Base-by-base conservation (phyloP, 202 grass and related monocot genomes). In the Cymbopogon flexuosus region DNA sequence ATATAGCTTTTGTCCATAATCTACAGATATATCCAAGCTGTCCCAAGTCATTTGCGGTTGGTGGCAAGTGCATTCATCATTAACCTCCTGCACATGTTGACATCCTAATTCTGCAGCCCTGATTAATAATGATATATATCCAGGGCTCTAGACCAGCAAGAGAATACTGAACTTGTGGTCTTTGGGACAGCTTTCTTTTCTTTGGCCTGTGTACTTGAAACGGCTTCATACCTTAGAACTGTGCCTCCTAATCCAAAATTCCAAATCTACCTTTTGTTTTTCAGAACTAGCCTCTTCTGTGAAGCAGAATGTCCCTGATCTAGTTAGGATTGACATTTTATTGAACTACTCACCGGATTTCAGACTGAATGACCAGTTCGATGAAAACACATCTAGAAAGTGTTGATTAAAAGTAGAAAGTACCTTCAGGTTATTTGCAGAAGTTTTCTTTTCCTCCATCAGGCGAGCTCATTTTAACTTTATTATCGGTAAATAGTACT, bases 1-100 rank as follows among this genome's bases (percentile, higher is more conserved):
- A 58, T 70, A 58, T 70, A 62, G 59, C 41, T 49, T 87, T 75
- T 90, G 80, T 90, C 80, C 71, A 87, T 90, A 85, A 22, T 76
- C n/a, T 37, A 76, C 35, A 65, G 77, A 16, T 72, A 71, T 33
- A 10, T 81, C n/a, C 65, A 71, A 65, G n/a, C 64, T 74, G 35
- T 40, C 58, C 70, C 3, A 10, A 68, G n/a, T 42, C 21, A 56
- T 76, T 70, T 19, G 58, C 29, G 39, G 19, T 62, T 61, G 51
- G 49, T 62, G 0, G 11, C 19, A 83, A 9, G 16, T 30, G 41
- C 54, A 65, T 23, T 24, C 22, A 66, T 62, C 22, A 19, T 68
- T 68, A 68, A 39, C 56, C 39, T 49, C 6, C 18, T 79, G 2
- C 2, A 40, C 27, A 70, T 22, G 62, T 23, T 27, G 24, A 46